Evolutionary conservation across 2,329 filamentous ascomycete genomes (phyloP), one percentile per base, ranked within the genome.

Genomic region (Fonsecaea pedrosoi): DNA sequence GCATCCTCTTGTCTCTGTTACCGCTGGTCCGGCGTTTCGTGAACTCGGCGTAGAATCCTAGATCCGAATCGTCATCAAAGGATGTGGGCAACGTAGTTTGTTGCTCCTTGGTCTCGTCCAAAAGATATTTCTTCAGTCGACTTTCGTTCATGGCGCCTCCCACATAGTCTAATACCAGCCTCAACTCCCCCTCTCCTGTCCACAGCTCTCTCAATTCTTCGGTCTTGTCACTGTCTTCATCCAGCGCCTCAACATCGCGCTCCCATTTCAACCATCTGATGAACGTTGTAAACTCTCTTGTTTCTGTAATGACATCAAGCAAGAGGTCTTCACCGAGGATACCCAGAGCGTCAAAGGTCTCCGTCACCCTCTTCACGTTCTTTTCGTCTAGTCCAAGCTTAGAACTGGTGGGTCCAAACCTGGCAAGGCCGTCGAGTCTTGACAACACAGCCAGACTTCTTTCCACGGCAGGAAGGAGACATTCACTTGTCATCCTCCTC

Each of bases 401-500:
- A 64, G 87, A 85, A 57, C 86, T 85, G 37, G 85, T 82, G 66
- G 90, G 89, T 75, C 94, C 87, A 73, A 93, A 97, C 67, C 87
- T 88, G 3, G 94, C 92, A 12, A 98, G 86, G 0, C 95, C 94
- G 25, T 91, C 87, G 1, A 99, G 85, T 12, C 92, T 89, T 71
- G 90, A 92, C 34, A 97, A 85, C 37, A 97, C 89, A 30, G 97
- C 88, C 55, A 87, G 86, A 71, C 91, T 90, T 60, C 94, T 88
- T 73, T 98, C 93, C 1, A 98, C 82, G 0, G 92, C 92, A 0
- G 95, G 95, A 2, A 98, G 84, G 60, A 97, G 88, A 76, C 96
- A 94, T 75, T 97, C 90, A 74, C 97, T 94, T 0, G 93, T 83
- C 12, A 98, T 83, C 60, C 87, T 86, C 58, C 92, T 87, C 9